These are phyloP conservation scores for Hygrophorus pudorinus DNA, from an alignment of 768 basidiomycete genomes.

Conservation along the genomic window DNA sequence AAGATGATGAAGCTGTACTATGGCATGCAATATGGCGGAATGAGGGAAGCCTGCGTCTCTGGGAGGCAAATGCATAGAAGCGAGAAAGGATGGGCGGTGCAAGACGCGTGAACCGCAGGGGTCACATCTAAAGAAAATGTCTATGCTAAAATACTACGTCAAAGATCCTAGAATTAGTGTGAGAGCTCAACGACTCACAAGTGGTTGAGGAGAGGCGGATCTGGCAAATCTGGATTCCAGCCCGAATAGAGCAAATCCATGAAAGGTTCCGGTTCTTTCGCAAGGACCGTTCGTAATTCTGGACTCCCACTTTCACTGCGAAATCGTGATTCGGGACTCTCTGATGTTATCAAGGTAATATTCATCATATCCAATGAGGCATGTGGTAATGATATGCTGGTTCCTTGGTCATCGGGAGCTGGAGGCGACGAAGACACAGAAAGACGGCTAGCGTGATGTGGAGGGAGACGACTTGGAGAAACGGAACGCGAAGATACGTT, in stretches of 20 bases:
- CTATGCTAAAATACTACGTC: constrained; percentile 44
- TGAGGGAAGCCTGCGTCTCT: constrained; percentile 81
- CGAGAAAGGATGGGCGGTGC: constrained; percentile 70
- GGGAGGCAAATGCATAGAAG: constrained; percentile 73
- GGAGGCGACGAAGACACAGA: constrained; percentile 1
- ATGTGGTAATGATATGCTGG: constrained; percentile 33
- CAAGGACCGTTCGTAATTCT: constrained; percentile 29
- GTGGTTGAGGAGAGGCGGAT: constrained; percentile 61
- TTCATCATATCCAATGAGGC: constrained; percentile 35
- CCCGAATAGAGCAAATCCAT: constrained; percentile 65
- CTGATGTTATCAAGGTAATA: constrained; percentile 28
- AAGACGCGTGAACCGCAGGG: constrained; percentile 80
- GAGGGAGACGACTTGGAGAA: constrained; percentile 23
- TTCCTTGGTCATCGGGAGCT: constrained; percentile 18
- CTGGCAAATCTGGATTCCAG: constrained; percentile 81
- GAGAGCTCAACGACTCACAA: constrained; percentile 41
- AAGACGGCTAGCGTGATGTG: constrained; percentile 12
- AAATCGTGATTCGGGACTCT: constrained; percentile 26
- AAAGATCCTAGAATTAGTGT: neutral
- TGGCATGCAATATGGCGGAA: constrained; percentile 83
- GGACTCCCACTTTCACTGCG: constrained; percentile 43
- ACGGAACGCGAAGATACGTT: constrained; percentile 26
- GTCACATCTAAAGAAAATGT: constrained; percentile 82
- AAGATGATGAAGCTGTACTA: constrained; percentile 38
- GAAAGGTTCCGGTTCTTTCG: constrained; percentile 39